A percentile compares a stretch with the other conserved stretches of the same genome.
Evolutionary conservation across 164 flowering plant species (phyloP).

Genomic region (Paratinospora sagittata): DNA sequence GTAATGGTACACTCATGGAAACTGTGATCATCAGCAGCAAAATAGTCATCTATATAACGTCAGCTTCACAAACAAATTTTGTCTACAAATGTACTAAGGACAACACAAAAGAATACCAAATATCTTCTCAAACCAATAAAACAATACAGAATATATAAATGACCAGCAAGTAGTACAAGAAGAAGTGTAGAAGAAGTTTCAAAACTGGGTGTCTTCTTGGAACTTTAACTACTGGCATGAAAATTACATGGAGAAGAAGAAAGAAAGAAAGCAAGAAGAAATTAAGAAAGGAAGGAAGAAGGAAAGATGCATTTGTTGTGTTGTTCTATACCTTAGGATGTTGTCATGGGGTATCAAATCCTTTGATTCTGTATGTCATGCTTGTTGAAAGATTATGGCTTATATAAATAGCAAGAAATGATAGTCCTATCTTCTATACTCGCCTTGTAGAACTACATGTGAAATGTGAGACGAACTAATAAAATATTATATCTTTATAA

Average conservation of each 20-base stretch:
- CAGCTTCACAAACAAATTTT: conserved; percentile 27
- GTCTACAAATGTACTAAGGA: conserved; percentile 16
- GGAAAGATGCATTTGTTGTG: conserved; percentile 1
- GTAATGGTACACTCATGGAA: conserved; percentile 20
- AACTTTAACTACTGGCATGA: background rate
- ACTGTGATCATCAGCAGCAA: conserved; percentile 24
- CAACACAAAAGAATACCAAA: conserved; percentile 9
- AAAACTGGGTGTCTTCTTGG: background rate
- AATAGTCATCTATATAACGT: conserved; percentile 32
- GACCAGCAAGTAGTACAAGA: background rate
- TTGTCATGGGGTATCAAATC: conserved; percentile 10
- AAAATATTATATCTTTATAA: background rate
- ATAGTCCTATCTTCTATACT: conserved; percentile 21
- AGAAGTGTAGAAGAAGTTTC: background rate
- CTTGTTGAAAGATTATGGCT: conserved; percentile 10
- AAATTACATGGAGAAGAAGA: background rate
- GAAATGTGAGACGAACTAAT: background rate
- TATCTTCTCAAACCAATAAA: conserved; percentile 6
- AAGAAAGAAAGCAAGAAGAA: background rate
- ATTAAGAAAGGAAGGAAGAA: background rate
- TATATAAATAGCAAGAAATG: conserved; percentile 19
- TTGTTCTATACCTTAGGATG: conserved; percentile 1
- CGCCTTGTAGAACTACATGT: conserved; percentile 12
- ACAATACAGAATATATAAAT: background rate
- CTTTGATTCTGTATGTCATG: conserved; percentile 14